Evolutionary conservation across 2,329 filamentous ascomycete species (phyloP).

Genomic region (Gremmenia infestans): DNA sequence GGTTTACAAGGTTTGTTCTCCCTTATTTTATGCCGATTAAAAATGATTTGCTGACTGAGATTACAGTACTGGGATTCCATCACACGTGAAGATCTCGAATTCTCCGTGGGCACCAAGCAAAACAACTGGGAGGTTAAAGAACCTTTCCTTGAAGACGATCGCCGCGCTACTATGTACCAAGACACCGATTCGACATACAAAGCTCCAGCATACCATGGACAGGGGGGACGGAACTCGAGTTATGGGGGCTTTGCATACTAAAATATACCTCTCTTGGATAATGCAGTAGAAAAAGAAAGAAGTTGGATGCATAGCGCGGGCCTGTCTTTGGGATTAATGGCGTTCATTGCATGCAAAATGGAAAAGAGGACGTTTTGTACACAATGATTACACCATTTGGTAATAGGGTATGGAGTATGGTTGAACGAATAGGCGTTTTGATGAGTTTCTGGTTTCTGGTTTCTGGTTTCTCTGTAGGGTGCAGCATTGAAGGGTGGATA

Average conservation of each 20-base stretch:
- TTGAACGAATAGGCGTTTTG: neutral
- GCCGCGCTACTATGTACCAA: conserved; percentile 30
- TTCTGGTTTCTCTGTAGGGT: no score
- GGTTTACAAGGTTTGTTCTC: conserved; percentile 80
- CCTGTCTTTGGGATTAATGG: neutral
- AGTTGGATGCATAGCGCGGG: neutral
- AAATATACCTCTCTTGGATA: neutral
- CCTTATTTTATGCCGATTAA: neutral
- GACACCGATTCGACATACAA: conserved; percentile 23
- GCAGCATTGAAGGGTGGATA: neutral
- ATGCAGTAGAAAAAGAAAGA: neutral
- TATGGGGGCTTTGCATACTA: conserved; percentile 31
- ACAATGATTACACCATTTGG: neutral
- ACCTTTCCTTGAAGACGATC: conserved; percentile 40
- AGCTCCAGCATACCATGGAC: conserved; percentile 16
- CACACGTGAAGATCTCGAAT: conserved; percentile 95
- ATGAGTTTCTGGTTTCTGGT: neutral
- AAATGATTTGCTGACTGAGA: conserved; percentile 8
- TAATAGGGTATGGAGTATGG: neutral
- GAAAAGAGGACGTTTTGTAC: neutral
- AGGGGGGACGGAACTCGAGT: conserved; percentile 27
- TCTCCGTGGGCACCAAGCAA: conserved; percentile 89
- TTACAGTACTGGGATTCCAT: conserved; percentile 96
- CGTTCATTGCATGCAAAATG: neutral
- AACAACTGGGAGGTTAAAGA: conserved; percentile 99